Percentiles rank a stretch among this genome's conserved stretches.
Evolutionary conservation across 805 yeast species (phyloP).

Genomic region (Hanseniaspora vineae): DNA sequence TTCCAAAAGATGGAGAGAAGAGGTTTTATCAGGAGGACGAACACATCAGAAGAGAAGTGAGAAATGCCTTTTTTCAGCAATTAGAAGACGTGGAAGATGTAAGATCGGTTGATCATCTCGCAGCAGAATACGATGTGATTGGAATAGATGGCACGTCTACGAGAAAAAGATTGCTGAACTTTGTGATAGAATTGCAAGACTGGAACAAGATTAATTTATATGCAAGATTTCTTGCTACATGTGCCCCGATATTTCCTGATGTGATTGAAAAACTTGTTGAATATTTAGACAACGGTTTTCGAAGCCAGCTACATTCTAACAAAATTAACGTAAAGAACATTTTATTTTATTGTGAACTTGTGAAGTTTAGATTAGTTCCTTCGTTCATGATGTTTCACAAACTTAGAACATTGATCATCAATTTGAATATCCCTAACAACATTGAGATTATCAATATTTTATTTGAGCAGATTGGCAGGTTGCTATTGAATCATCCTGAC

Average conservation of each 20-base stretch:
- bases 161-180: slow-evolving; percentile 42
- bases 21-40: slow-evolving; percentile 14
- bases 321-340: slow-evolving; percentile 43
- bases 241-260: slow-evolving; percentile 35
- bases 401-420: slow-evolving; percentile 44
- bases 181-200: slow-evolving; percentile 38
- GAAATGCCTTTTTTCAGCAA: slow-evolving; percentile 27
- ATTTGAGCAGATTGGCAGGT: slow-evolving; percentile 62
- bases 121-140: slow-evolving; percentile 34
- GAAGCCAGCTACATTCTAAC: slow-evolving; percentile 44
- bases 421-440: slow-evolving; percentile 40
- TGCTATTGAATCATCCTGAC: slow-evolving; percentile 43
- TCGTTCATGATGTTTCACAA: slow-evolving; percentile 61
- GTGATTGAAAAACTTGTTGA: slow-evolving; percentile 39
- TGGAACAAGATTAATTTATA: slow-evolving; percentile 35
- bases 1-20: slow-evolving; percentile 7
- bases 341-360: slow-evolving; percentile 57
- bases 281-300: slow-evolving; percentile 44
- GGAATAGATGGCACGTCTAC: slow-evolving; percentile 62
- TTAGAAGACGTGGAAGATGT: slow-evolving; percentile 33
- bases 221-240: slow-evolving; percentile 58
- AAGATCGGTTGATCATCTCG: slow-evolving; percentile 37
- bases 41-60: slow-evolving; percentile 26
- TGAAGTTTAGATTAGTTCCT: slow-evolving; percentile 65
- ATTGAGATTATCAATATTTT: slow-evolving; percentile 57